Evolutionary conservation across 768 basidiomycete species (phyloP), one percentile per base, ranked within the genome.

Genomic region (button mushroom (Agaricus bisporus)): DNA sequence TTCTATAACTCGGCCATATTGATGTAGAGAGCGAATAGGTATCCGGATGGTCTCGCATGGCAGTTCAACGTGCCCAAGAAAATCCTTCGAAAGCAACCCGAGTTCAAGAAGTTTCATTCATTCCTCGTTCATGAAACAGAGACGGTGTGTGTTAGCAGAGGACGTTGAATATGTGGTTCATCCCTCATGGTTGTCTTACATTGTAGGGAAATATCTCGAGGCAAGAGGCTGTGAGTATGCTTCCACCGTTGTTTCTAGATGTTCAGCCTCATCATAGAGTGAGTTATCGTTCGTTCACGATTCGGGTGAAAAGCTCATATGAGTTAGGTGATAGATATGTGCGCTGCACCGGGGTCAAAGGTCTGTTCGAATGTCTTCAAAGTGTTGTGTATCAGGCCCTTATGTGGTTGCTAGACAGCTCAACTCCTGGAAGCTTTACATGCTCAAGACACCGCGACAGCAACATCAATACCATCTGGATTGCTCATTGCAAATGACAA

Each of bases 111-210:
- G 64, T 98, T 99, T 59, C 97, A 98, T 65, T 84, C 88, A 1
- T 98, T 98, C 71, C 74, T 99, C 26, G 95, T 99, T 0, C 95
- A 92, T 58, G 97, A 99, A 72, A 98, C 97, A 0, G 97, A 98
- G 73, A 91, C 95, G 28, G 94, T 95, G 59, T 39, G 88, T 77
- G 11, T 22, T 17, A 6, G n/a, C 38, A 39, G n/a, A 22, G 4
- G 22, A 22, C 1, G 5, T 17, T 18, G 15, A 41, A 35, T 37
- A 7, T 35, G 10, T 44, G 3, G 2, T 14, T n/a, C 9, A 46
- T 26, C 15, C 15, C 29, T 22, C 38, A 50, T 18, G 25, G 17
- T 43, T 2, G 6, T 26, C 0, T 35, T 4, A 60, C 35, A 36
- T 17, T 39, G 36, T 15, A 95, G 92, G 95, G 97, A 44, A 99